Conservation (phyloP, 2,329 filamentous ascomycete genomes). For the Rutstroemia sp. region DNA sequence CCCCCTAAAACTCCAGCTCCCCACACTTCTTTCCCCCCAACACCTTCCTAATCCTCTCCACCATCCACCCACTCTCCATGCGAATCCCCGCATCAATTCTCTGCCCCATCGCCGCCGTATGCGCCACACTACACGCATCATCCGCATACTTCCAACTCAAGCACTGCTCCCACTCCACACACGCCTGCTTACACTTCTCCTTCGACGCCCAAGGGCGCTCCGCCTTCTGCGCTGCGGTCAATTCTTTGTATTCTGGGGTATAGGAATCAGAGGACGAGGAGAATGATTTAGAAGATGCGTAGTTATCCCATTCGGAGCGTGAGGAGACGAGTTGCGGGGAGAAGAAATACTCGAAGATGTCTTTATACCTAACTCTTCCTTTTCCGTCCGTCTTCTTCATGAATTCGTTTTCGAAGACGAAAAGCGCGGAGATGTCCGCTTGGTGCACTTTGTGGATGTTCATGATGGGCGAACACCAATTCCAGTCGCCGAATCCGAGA, state of each 20-base stretch:
- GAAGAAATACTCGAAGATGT: slow-evolving; percentile 10
- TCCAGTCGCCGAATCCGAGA: slow-evolving; percentile 12
- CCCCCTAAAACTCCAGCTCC: slow-evolving; percentile 4
- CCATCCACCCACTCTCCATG: slow-evolving; percentile 17
- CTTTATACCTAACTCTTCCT: slow-evolving; percentile 9
- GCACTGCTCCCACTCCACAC: slow-evolving; percentile 12
- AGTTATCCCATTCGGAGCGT: slow-evolving; percentile 14
- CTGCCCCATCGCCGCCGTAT: slow-evolving; percentile 11
- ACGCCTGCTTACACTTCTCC: slow-evolving; percentile 11
- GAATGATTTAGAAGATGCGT: slow-evolving; percentile 9
- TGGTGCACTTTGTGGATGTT: slow-evolving; percentile 15
- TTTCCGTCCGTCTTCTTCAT: slow-evolving; percentile 4
- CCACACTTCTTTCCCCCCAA: slow-evolving; percentile 8
- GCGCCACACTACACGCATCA: slow-evolving; percentile 11
- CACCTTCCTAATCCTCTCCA: slow-evolving; percentile 11
- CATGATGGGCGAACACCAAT: slow-evolving; percentile 11
- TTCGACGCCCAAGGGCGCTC: slow-evolving; percentile 12
- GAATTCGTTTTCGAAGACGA: slow-evolving; percentile 12
- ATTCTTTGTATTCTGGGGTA: neutral
- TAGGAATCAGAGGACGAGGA: neutral
- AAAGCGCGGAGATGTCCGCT: slow-evolving; percentile 10
- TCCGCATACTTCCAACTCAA: slow-evolving; percentile 15
- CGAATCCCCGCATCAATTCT: slow-evolving; percentile 9
- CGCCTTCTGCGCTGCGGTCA: neutral
- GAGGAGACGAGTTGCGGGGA: neutral